A percentile compares a stretch with the other conserved stretches of the same genome.
phyloP scores from a whole-genome alignment of 2,329 filamentous ascomycete species.

The Penicillium sp. region DNA sequence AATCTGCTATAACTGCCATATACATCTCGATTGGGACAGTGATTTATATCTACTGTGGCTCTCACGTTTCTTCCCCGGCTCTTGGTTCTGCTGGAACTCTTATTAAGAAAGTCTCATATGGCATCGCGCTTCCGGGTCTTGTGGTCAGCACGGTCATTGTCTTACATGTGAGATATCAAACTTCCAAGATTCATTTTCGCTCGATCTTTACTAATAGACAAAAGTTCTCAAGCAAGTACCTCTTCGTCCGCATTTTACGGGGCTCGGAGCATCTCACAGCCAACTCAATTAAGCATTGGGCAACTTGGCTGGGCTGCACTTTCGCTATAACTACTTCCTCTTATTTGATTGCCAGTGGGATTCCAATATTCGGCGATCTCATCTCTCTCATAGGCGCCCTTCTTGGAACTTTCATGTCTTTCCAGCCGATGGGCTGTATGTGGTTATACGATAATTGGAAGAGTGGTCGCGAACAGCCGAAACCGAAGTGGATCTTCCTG shows the following conservation, averaged over 20 bases:
- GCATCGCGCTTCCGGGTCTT: conserved; percentile 38
- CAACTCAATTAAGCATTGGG: conserved; percentile 27
- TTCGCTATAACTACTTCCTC: conserved; percentile 20
- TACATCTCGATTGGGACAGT: conserved; percentile 44
- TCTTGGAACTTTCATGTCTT: conserved; percentile 12
- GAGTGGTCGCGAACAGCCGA: not conserved
- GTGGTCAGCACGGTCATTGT: conserved; percentile 28
- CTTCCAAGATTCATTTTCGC: no score
- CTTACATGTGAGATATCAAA: not conserved
- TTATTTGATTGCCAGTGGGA: conserved; percentile 10
- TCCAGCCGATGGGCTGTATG: not conserved
- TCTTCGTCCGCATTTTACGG: conserved; percentile 25
- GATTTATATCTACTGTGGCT: conserved; percentile 51
- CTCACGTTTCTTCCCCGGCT: conserved; percentile 50
- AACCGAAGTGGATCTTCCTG: not conserved
- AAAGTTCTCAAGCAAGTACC: conserved; percentile 23
- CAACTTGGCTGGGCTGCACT: conserved; percentile 26
- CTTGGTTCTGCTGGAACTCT: conserved; percentile 48
- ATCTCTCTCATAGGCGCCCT: conserved; percentile 29
- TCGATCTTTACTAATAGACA: not conserved
- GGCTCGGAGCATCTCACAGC: conserved; percentile 22
- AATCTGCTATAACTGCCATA: not conserved
- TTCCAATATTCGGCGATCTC: conserved; percentile 27
- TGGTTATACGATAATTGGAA: not conserved
- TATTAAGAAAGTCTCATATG: conserved; percentile 49